These are phyloP conservation scores for Ophiosphaerella korrae DNA, from an alignment of 2,329 filamentous ascomycete species.

Conservation along the genomic window DNA sequence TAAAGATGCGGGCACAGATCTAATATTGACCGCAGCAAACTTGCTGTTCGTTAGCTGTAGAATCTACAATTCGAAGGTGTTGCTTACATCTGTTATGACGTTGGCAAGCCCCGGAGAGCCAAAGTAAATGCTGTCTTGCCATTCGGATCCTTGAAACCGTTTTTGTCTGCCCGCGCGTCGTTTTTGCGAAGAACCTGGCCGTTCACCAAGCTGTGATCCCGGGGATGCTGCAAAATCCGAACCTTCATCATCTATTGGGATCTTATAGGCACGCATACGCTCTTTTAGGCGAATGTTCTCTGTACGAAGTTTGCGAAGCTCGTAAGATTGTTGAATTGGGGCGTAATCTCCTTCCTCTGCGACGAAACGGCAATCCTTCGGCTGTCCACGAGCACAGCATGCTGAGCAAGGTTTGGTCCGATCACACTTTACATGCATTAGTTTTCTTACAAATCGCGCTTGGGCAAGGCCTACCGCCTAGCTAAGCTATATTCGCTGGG, in stretches of 20 bases:
- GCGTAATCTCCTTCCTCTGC: conserved; percentile 54
- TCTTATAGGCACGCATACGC: conserved; percentile 42
- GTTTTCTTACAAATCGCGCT: background rate
- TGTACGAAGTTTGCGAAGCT: conserved; percentile 52
- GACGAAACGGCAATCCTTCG: conserved; percentile 55
- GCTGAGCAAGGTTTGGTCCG: conserved; percentile 56
- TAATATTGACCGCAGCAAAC: conserved; percentile 52
- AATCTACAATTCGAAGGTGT: background rate
- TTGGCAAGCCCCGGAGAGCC: conserved; percentile 56
- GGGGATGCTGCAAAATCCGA: conserved; percentile 30
- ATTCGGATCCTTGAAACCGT: conserved; percentile 48
- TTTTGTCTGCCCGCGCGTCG: conserved; percentile 35
- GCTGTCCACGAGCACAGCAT: conserved; percentile 54
- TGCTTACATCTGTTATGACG: conserved; percentile 52
- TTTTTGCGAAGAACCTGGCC: conserved; percentile 25
- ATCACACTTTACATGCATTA: conserved; percentile 50
- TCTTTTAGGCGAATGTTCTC: conserved; percentile 54
- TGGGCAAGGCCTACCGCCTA: background rate
- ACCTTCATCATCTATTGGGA: conserved; percentile 47
- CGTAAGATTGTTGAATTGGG: conserved; percentile 55
- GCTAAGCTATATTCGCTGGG: background rate
- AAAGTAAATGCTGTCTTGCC: conserved; percentile 56
- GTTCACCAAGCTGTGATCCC: conserved; percentile 27
- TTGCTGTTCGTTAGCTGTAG: conserved; percentile 28
- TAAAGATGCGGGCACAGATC: conserved; percentile 41